Conservation (phyloP, 495 filamentous ascomycete species). For the Neurospora terricola region DNA sequence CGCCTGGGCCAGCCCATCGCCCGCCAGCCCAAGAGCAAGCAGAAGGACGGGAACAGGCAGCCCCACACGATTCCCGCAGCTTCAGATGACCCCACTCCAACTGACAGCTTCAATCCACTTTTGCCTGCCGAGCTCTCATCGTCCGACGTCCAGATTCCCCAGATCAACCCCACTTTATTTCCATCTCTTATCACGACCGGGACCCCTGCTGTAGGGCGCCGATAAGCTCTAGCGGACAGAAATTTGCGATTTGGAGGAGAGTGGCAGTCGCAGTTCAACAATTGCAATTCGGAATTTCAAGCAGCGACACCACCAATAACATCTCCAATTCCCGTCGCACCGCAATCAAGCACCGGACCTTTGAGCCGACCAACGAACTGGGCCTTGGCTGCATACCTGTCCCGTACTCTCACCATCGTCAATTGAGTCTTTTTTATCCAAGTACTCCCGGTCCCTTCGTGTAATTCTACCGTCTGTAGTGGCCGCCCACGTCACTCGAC, state of each 20-base stretch:
- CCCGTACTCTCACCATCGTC: neutral
- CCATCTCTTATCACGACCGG: conserved; percentile 14
- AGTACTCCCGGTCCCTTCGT: neutral
- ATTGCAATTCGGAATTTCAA: neutral
- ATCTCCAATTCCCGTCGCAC: neutral
- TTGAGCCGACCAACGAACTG: neutral
- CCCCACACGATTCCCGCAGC: neutral
- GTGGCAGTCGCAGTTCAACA: neutral
- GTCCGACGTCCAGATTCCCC: neutral
- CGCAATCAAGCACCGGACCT: neutral
- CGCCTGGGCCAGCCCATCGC: neutral
- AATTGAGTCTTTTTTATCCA: neutral
- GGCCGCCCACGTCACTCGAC: neutral
- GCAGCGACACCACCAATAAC: conserved; percentile 2
- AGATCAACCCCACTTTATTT: conserved; percentile 2
- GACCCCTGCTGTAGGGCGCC: conserved; percentile 12
- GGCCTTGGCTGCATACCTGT: neutral
- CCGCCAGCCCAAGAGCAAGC: neutral
- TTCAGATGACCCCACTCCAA: conserved; percentile 4
- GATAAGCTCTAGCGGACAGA: conserved; percentile 25
- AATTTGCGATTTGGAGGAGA: conserved; percentile 16
- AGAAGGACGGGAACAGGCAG: too few relatives aligned
- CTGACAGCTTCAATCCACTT: conserved; percentile 5
- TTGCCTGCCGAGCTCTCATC: neutral
- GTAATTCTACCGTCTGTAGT: neutral